phyloP scores from a whole-genome alignment of 2,329 filamentous ascomycete species.

The Aplosporella prunicola region DNA sequence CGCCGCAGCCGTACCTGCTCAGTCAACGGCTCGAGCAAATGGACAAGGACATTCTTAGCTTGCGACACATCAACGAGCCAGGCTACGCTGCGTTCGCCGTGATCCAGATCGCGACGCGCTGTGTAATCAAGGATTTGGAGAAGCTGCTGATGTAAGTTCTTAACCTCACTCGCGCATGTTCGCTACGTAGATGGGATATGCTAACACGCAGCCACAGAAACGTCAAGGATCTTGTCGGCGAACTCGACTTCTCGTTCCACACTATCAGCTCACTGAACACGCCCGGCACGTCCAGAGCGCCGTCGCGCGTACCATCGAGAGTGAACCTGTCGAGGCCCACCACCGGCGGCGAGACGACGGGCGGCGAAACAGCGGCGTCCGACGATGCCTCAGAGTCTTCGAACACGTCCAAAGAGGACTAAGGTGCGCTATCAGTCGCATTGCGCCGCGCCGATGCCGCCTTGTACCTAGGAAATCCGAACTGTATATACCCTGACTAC shows the following conservation, averaged over 20 bases:
- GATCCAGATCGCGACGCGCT: constrained; percentile 59
- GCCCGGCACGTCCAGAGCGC: no score
- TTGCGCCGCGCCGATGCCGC: no score
- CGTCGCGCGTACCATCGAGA: no score
- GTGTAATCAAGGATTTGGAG: constrained; percentile 60
- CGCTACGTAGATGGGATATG: constrained; percentile 17
- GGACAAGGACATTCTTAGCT: constrained; percentile 51
- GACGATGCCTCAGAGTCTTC: no score
- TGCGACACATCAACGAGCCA: constrained; percentile 58
- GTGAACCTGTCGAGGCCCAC: no score
- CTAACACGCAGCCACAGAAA: no score
- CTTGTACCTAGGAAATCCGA: no score
- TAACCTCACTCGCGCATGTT: background rate
- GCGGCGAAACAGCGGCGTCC: no score
- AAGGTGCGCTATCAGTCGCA: no score
- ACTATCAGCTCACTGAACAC: constrained; percentile 29
- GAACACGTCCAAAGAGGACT: no score
- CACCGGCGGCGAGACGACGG: no score
- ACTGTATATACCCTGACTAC: no score
- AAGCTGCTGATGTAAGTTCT: constrained; percentile 52
- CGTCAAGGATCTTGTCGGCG: constrained; percentile 60
- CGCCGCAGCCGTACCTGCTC: constrained; percentile 54
- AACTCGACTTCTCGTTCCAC: constrained; percentile 64
- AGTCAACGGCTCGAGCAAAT: constrained; percentile 50
- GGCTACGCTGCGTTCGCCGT: constrained; percentile 69